Evolutionary conservation across 345 rosid genomes (phyloP).

Genomic region (Rubroshorea leprosula): DNA sequence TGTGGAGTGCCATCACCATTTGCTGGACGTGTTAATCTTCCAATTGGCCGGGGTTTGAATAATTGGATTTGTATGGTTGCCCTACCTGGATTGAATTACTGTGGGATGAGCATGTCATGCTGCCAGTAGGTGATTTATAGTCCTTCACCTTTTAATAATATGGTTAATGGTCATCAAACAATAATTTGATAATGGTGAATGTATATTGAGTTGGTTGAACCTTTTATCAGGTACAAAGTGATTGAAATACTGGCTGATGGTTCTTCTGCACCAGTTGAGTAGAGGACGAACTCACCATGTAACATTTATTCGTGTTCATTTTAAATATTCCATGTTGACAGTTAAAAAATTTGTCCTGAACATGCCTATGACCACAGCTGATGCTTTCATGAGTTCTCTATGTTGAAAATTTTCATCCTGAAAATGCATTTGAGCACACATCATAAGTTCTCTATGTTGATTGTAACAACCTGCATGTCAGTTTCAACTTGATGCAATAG

Average conservation of each 20-base stretch:
- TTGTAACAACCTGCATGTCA: conserved; percentile 29
- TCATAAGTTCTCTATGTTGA: too few species aligned
- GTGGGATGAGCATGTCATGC: conserved; percentile 69
- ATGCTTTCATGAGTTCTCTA: too few species aligned
- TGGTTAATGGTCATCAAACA: not conserved
- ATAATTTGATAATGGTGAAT: conserved; percentile 4
- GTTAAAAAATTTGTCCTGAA: too few species aligned
- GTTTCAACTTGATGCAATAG: too few species aligned
- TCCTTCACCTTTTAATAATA: conserved; percentile 7
- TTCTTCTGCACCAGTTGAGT: too few species aligned
- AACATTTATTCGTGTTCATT: too few species aligned
- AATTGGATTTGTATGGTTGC: conserved; percentile 89
- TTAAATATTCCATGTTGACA: too few species aligned
- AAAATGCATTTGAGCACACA: too few species aligned
- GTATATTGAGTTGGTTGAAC: conserved; percentile 9
- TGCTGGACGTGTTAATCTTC: conserved; percentile 58
- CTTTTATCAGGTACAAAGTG: conserved; percentile 67
- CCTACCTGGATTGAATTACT: conserved; percentile 42
- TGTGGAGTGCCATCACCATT: conserved; percentile 67
- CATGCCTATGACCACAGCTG: conserved; percentile 48
- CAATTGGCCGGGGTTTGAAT: conserved; percentile 77
- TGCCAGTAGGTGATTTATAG: conserved; percentile 89
- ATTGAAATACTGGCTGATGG: conserved; percentile 66
- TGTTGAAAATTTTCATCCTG: too few species aligned
- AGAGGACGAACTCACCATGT: too few species aligned